Conservation (phyloP, 192 early-diverging fungal genomes). For the Podila minutissima region DNA sequence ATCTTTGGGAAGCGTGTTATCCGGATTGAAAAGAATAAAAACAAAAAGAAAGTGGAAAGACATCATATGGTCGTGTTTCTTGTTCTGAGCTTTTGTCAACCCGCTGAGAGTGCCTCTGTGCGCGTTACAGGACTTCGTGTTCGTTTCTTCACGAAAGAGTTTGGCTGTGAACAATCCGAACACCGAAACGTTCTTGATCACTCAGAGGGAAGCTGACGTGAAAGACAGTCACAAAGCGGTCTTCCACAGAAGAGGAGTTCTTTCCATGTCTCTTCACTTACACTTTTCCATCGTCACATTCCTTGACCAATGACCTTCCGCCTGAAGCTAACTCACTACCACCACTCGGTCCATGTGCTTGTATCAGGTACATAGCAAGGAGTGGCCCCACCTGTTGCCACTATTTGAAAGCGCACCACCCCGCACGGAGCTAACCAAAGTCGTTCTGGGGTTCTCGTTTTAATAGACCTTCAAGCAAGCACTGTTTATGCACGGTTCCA, state of each 20-base stretch:
- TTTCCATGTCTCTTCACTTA: background rate
- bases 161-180: too few relatives aligned
- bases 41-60: slow-evolving; percentile 4
- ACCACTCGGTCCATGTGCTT: slow-evolving; percentile 23
- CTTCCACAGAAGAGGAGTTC: background rate
- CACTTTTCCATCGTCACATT: background rate
- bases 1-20: background rate
- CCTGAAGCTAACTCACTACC: slow-evolving; percentile 38
- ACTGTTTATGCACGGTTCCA: slow-evolving; percentile 25
- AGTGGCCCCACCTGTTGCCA: background rate
- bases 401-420: background rate
- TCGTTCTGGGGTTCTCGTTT: too few relatives aligned
- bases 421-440: background rate
- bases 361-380: slow-evolving; percentile 10
- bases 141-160: too few relatives aligned
- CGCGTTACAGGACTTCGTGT: too few relatives aligned
- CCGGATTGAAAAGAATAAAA: background rate
- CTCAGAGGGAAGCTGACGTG: too few relatives aligned
- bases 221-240: background rate
- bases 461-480: slow-evolving; percentile 13
- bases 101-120: too few relatives aligned
- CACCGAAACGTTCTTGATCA: too few relatives aligned
- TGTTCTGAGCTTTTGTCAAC: too few relatives aligned
- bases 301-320: slow-evolving; percentile 7
- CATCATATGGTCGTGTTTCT: background rate